Percentiles rank a stretch among this genome's conserved stretches.
Conservation (phyloP, 306 rosid genomes). For the Lathyrus aphaca region DNA sequence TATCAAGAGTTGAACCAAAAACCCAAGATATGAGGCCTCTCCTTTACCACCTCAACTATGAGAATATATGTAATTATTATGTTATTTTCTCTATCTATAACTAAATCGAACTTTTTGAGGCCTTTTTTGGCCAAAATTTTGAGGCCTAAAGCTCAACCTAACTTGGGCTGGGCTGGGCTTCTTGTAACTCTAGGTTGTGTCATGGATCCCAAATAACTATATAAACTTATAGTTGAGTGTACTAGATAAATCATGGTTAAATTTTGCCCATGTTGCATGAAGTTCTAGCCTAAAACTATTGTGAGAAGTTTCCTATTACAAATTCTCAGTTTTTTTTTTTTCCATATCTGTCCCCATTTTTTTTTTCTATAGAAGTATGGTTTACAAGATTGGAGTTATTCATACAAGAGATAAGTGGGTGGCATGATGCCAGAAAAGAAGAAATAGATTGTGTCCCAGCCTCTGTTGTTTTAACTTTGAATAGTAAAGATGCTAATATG, state of each 20-base stretch:
- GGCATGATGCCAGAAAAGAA: not conserved
- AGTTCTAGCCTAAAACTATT: not conserved
- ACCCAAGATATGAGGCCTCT: no score
- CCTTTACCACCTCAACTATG: no score
- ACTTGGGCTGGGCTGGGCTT: no score
- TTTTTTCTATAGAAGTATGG: slow-evolving; percentile 13
- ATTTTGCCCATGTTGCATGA: slow-evolving; percentile 7
- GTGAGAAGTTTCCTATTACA: slow-evolving; percentile 8
- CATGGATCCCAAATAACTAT: not conserved
- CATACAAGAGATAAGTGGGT: not conserved
- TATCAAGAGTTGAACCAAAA: no score
- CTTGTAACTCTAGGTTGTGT: not conserved
- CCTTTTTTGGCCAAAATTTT: no score
- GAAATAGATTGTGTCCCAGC: slow-evolving; percentile 2
- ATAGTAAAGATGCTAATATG: slow-evolving; percentile 25
- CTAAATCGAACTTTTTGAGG: no score
- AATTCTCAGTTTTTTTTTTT: slow-evolving; percentile 10
- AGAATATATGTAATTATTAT: no score
- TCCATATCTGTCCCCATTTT: not conserved
- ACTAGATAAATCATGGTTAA: slow-evolving; percentile 11
- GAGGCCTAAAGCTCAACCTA: no score
- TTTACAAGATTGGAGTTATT: slow-evolving; percentile 5
- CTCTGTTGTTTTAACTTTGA: not conserved
- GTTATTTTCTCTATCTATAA: no score
- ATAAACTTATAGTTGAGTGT: not conserved